These are phyloP conservation scores for Diaporthe capsici DNA, from an alignment of 2,329 filamentous ascomycete species.

Conservation along the genomic window DNA sequence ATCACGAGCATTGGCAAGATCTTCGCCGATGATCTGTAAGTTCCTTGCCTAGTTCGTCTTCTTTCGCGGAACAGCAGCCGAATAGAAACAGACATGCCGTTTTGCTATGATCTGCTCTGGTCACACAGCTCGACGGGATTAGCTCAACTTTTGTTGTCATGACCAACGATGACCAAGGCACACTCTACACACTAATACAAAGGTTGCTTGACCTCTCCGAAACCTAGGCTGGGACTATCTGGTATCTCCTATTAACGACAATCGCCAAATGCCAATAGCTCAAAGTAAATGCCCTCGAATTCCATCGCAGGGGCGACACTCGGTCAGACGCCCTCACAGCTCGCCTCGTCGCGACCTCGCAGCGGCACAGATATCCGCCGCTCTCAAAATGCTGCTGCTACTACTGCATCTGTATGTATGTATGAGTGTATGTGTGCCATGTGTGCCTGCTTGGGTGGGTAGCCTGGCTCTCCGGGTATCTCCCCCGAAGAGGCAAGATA, in stretches of 20 bases:
- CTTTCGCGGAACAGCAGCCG: background rate
- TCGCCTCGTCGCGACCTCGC: background rate
- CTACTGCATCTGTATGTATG: slow-evolving; percentile 3
- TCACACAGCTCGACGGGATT: background rate
- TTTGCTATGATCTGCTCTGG: background rate
- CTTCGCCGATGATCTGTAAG: background rate
- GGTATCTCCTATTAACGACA: slow-evolving; percentile 33
- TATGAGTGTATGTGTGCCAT: slow-evolving; percentile 10
- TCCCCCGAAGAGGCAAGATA: background rate
- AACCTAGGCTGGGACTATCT: slow-evolving; percentile 23
- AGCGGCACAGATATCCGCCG: background rate
- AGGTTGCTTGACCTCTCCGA: background rate
- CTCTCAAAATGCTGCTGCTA: background rate
- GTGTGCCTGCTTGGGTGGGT: background rate
- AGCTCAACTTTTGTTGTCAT: background rate
- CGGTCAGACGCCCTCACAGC: background rate
- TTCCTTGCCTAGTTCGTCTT: background rate
- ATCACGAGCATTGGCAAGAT: slow-evolving; percentile 30
- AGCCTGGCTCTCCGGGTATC: background rate
- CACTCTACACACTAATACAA: background rate
- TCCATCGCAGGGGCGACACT: background rate
- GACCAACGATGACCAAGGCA: background rate
- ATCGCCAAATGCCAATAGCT: background rate
- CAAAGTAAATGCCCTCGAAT: background rate
- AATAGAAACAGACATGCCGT: too few species aligned